These are phyloP conservation scores for Pelargonium nanum DNA, from an alignment of 345 rosid species.

Conservation along the genomic window DNA sequence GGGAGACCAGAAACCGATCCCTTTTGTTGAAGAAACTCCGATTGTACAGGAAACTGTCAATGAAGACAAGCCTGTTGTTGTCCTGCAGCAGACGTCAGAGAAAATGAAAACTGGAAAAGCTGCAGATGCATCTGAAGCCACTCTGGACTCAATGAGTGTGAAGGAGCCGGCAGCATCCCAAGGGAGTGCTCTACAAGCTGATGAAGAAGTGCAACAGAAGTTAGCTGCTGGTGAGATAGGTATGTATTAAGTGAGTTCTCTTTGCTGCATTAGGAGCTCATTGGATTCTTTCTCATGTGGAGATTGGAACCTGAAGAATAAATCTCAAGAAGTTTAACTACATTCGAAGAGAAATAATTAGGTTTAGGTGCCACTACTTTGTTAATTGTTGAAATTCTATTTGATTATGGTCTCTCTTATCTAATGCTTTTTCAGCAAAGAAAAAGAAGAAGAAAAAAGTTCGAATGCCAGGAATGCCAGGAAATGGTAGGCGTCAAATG, in stretches of 20 bases:
- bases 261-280: neutral
- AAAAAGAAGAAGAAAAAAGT: slow-evolving; percentile 79
- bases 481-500: slow-evolving; percentile 30
- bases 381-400: neutral
- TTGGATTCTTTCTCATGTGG: too few species aligned
- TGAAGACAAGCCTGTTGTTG: slow-evolving; percentile 35
- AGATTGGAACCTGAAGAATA: too few species aligned
- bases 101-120: slow-evolving; percentile 32
- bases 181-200: slow-evolving; percentile 43
- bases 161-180: slow-evolving; percentile 64
- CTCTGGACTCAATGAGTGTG: slow-evolving; percentile 55
- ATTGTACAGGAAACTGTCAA: slow-evolving; percentile 23
- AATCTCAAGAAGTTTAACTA: too few species aligned
- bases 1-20: slow-evolving; percentile 40
- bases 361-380: neutral
- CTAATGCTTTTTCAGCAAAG: slow-evolving; percentile 42
- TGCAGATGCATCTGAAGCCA: slow-evolving; percentile 52
- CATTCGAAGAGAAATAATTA: too few species aligned
- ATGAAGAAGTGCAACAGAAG: slow-evolving; percentile 70
- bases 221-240: slow-evolving; percentile 60
- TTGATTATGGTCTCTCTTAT: neutral
- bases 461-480: slow-evolving; percentile 47
- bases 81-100: slow-evolving; percentile 31
- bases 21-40: slow-evolving; percentile 31
- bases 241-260: slow-evolving; percentile 11